A percentile compares a stretch with the other conserved stretches of the same genome.
Conservation (phyloP, 2,329 filamentous ascomycete genomes). For the Penicillium occitanis region DNA sequence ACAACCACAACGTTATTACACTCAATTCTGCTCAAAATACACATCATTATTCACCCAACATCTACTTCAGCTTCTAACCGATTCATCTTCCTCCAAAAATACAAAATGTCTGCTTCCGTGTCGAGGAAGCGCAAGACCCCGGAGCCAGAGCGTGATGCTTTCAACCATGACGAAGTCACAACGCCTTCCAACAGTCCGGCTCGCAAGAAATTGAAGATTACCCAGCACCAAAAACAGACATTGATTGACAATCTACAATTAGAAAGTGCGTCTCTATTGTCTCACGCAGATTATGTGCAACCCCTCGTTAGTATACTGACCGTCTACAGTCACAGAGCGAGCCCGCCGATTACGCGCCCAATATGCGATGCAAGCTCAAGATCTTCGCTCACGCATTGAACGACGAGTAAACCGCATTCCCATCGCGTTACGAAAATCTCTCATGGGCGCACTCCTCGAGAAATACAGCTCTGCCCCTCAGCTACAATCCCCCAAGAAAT, state of each 20-base stretch:
- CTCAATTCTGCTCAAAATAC: neutral
- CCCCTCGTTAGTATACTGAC: slow-evolving; percentile 6
- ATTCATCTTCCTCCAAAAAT: neutral
- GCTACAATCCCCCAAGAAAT: slow-evolving; percentile 34
- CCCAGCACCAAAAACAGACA: slow-evolving; percentile 74
- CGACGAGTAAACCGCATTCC: slow-evolving; percentile 93
- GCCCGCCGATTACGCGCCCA: slow-evolving; percentile 84
- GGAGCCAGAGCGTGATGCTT: slow-evolving; percentile 33
- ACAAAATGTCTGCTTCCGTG: slow-evolving; percentile 38
- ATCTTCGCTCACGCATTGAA: slow-evolving; percentile 80
- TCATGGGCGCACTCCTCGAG: slow-evolving; percentile 75
- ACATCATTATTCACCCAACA: too few relatives aligned
- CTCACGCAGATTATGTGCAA: neutral
- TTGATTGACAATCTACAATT: slow-evolving; percentile 86
- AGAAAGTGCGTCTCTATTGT: slow-evolving; percentile 63
- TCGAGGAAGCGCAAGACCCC: slow-evolving; percentile 43
- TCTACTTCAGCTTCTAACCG: too few relatives aligned
- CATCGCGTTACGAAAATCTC: slow-evolving; percentile 70
- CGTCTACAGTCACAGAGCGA: slow-evolving; percentile 71
- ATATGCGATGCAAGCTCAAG: slow-evolving; percentile 83
- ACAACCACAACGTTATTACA: neutral
- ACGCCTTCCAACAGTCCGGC: slow-evolving; percentile 58
- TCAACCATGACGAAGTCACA: slow-evolving; percentile 50
- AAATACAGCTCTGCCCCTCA: slow-evolving; percentile 43
- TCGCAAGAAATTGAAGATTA: slow-evolving; percentile 64